These are phyloP conservation scores for Oryza punctata DNA, from an alignment of 176 grass and related monocot genomes.

Conservation along the genomic window DNA sequence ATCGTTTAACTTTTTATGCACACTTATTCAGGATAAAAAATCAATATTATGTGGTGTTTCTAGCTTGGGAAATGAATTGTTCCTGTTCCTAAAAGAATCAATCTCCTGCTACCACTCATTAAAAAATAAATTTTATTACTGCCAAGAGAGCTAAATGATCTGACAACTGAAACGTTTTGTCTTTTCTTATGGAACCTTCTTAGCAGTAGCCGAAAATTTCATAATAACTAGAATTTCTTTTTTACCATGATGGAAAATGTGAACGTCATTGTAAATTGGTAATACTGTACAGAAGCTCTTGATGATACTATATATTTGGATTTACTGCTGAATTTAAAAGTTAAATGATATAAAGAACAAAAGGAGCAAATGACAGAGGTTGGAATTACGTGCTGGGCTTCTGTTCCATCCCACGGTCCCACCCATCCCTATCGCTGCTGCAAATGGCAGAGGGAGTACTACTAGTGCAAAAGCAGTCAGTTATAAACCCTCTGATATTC, in stretches of 20 bases:
- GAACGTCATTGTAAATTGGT: neutral
- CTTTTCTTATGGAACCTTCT: neutral
- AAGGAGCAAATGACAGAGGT: neutral
- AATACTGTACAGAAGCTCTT: neutral
- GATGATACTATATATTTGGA: neutral
- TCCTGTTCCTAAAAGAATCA: neutral
- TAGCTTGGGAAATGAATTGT: neutral
- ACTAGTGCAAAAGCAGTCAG: constrained; percentile 6
- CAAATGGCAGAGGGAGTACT: neutral
- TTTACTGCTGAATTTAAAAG: neutral
- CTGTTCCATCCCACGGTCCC: neutral
- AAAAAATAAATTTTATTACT: neutral
- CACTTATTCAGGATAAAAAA: neutral
- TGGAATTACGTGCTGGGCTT: neutral
- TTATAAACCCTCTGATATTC: neutral
- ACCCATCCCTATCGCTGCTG: constrained; percentile 6
- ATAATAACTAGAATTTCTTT: neutral
- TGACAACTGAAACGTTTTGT: neutral
- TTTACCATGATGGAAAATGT: neutral
- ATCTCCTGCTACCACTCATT: neutral
- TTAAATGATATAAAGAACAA: neutral
- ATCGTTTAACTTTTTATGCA: constrained; percentile 21
- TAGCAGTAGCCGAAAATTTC: neutral
- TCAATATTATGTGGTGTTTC: neutral
- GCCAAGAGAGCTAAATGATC: neutral